phyloP scores from a whole-genome alignment of 2,329 filamentous ascomycete genomes.

The Hypoxylon sp. region DNA sequence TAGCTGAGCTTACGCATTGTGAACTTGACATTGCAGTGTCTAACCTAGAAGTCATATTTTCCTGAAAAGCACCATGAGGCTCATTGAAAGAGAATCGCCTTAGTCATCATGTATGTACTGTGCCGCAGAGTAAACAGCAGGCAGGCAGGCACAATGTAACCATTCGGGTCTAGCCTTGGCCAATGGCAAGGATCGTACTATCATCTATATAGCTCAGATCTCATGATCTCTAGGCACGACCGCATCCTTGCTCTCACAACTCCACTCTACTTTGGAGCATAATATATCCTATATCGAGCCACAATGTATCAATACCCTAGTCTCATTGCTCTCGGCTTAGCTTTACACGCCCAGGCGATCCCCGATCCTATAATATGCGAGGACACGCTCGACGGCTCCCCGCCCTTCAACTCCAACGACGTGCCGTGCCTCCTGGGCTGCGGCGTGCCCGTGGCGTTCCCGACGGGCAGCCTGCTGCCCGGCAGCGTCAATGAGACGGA shows the following conservation, averaged over 20 bases:
- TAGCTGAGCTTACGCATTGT: neutral
- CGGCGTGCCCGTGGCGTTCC: conserved; percentile 15
- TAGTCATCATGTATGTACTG: conserved; percentile 3
- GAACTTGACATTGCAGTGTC: neutral
- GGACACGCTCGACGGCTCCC: conserved; percentile 35
- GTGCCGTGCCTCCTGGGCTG: conserved; percentile 36
- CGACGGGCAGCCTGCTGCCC: conserved; percentile 33
- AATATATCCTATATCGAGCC: neutral
- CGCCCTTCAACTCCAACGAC: conserved; percentile 26
- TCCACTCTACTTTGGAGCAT: too few relatives aligned
- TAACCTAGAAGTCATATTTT: neutral
- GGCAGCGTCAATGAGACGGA: conserved; percentile 31
- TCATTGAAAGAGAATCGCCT: neutral
- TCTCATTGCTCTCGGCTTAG: neutral
- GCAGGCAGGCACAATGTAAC: conserved; percentile 12
- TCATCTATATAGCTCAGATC: conserved; percentile 5
- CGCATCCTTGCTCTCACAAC: neutral
- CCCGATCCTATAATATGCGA: conserved; percentile 38
- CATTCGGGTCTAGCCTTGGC: conserved; percentile 7
- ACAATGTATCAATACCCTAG: neutral
- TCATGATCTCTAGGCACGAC: conserved; percentile 8
- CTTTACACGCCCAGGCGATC: conserved; percentile 1
- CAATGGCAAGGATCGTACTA: conserved; percentile 5
- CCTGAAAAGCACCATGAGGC: neutral
- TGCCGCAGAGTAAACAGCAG: conserved; percentile 5